Percentiles rank a stretch among this genome's conserved stretches.
Evolutionary conservation across 495 filamentous ascomycete species (phyloP).

Genomic region (Neurospora sp.): DNA sequence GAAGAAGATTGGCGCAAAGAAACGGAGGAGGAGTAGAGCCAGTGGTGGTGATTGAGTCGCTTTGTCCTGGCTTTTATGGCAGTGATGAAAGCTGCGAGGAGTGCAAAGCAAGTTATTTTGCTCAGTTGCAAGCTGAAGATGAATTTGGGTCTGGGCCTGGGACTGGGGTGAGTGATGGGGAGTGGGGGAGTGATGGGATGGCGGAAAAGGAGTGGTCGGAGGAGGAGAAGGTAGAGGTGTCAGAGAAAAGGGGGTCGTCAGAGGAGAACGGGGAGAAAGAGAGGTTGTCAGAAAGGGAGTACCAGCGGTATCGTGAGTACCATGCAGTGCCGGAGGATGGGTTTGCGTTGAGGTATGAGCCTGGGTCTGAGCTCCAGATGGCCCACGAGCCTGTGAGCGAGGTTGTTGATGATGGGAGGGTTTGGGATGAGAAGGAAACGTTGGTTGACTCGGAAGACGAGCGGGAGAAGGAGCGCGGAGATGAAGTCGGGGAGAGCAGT

Average conservation of each 20-base stretch:
- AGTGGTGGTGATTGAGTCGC: neutral
- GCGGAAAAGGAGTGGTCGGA: neutral
- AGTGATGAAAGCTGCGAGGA: neutral
- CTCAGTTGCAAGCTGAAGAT: neutral
- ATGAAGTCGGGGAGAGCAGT: neutral
- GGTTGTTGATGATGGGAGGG: neutral
- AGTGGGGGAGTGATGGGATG: neutral
- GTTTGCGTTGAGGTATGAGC: neutral
- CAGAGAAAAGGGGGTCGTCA: neutral
- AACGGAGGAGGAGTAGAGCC: neutral
- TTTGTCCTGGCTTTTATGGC: neutral
- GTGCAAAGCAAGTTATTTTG: neutral
- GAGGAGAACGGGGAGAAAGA: neutral
- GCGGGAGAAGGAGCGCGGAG: neutral
- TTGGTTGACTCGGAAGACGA: neutral
- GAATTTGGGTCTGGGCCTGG: neutral
- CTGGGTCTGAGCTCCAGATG: neutral
- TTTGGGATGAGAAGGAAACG: neutral
- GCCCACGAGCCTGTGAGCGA: neutral
- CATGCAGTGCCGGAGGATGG: neutral
- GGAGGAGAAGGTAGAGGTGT: neutral
- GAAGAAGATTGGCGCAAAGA: neutral
- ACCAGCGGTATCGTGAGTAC: neutral
- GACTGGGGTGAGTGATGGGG: neutral
- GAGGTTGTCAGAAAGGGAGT: neutral